phyloP scores from a whole-genome alignment of 2,329 filamentous ascomycete genomes.

The Pestalotiopsis sp. region DNA sequence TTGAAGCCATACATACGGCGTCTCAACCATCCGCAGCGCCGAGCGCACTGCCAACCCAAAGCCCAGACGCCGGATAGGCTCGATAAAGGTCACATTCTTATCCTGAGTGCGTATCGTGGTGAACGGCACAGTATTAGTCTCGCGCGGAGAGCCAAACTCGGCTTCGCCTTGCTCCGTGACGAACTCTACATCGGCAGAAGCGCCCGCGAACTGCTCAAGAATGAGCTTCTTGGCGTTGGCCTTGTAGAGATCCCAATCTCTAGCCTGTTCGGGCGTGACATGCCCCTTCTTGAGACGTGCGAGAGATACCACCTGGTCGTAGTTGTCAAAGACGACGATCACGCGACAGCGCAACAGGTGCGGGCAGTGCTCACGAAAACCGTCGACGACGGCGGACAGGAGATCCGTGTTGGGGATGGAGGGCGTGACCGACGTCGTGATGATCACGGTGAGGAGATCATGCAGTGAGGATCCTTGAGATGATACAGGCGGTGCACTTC shows the following conservation, averaged over 20 bases:
- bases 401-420: constrained; percentile 57
- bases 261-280: constrained; percentile 49
- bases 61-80: constrained; percentile 48
- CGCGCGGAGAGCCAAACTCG: constrained; percentile 49
- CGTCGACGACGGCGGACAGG: constrained; percentile 47
- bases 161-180: constrained; percentile 35
- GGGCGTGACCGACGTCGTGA: constrained; percentile 59
- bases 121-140: constrained; percentile 41
- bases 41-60: constrained; percentile 58
- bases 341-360: constrained; percentile 44
- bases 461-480: neutral
- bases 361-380: constrained; percentile 47
- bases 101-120: constrained; percentile 37
- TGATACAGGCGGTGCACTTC: neutral
- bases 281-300: constrained; percentile 57
- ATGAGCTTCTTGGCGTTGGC: constrained; percentile 47
- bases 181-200: constrained; percentile 14
- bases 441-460: constrained; percentile 43
- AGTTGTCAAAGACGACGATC: constrained; percentile 56
- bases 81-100: constrained; percentile 49
- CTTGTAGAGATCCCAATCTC: constrained; percentile 47
- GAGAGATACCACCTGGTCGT: constrained; percentile 46
- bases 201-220: constrained; percentile 29
- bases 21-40: constrained; percentile 47
- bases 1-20: constrained; percentile 59